phyloP scores from a whole-genome alignment of 371 early-diverging fungal genomes.

The Entomophthora muscae region DNA sequence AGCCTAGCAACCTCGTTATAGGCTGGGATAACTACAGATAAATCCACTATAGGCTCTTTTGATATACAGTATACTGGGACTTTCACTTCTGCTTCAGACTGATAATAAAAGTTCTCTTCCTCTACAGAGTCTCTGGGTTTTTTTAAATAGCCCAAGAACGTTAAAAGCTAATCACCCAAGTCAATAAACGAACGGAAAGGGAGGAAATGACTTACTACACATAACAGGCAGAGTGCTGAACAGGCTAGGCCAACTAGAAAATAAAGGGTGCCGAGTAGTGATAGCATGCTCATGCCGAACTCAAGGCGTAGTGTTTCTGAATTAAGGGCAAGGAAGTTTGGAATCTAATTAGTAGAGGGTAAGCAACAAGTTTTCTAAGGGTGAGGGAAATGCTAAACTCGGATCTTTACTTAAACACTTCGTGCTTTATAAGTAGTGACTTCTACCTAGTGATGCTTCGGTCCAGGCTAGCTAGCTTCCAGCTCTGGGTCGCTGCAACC shows the following conservation, averaged over 20 bases:
- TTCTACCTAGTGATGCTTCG: too few relatives aligned
- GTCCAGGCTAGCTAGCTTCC: too few relatives aligned
- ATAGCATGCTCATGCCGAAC: too few relatives aligned
- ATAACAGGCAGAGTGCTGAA: background rate
- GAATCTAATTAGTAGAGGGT: too few relatives aligned
- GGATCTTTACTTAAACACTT: too few relatives aligned
- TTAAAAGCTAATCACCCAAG: background rate
- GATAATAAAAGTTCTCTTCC: background rate
- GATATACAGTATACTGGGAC: constrained; percentile 17
- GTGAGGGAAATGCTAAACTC: too few relatives aligned
- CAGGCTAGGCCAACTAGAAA: background rate
- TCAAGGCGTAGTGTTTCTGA: too few relatives aligned
- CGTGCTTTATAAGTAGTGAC: too few relatives aligned
- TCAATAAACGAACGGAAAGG: background rate
- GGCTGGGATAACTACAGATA: constrained; percentile 78
- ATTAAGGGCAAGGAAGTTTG: too few relatives aligned
- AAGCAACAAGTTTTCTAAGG: too few relatives aligned
- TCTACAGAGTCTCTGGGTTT: background rate
- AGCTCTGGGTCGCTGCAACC: too few relatives aligned
- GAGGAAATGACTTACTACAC: background rate
- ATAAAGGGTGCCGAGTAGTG: background rate
- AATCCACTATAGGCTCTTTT: constrained; percentile 27
- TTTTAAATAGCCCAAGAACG: background rate
- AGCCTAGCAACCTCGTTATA: constrained; percentile 77
- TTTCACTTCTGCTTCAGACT: background rate